Conservation (phyloP, 1,284 basidiomycete species). For the Hemileia vastatrix region DNA sequence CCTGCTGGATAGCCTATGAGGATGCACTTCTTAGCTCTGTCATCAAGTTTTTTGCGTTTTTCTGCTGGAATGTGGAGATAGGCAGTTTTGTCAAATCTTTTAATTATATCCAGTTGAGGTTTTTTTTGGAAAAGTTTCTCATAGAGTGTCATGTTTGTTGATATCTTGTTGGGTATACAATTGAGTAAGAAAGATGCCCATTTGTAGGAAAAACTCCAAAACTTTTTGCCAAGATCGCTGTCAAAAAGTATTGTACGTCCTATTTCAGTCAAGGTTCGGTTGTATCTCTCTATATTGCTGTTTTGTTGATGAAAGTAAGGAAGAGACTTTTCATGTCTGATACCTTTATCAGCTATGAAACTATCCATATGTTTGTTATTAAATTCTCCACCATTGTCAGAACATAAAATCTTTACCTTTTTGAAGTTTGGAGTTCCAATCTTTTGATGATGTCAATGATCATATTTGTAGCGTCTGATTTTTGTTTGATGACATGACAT, state of each 20-base stretch:
- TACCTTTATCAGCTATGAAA: too few species aligned
- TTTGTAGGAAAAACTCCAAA: not conserved
- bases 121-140: not conserved
- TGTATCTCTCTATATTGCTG: not conserved
- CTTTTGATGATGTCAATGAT: not conserved
- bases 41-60: not conserved
- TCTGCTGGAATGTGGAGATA: not conserved
- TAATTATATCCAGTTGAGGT: not conserved
- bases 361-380: too few species aligned
- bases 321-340: not conserved
- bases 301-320: slow-evolving; percentile 4
- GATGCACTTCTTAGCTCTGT: not conserved
- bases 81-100: not conserved
- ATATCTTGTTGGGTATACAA: not conserved
- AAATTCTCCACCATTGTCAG: too few species aligned
- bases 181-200: not conserved
- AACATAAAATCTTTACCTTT: too few species aligned
- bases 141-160: not conserved
- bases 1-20: not conserved
- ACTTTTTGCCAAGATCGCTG: not conserved
- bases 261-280: slow-evolving; percentile 1
- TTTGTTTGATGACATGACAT: not conserved
- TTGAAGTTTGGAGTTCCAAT: too few species aligned
- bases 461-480: not conserved
- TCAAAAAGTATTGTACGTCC: not conserved